Base-by-base conservation (phyloP, 2,329 filamentous ascomycete genomes). In the Teratosphaeria viscida region DNA sequence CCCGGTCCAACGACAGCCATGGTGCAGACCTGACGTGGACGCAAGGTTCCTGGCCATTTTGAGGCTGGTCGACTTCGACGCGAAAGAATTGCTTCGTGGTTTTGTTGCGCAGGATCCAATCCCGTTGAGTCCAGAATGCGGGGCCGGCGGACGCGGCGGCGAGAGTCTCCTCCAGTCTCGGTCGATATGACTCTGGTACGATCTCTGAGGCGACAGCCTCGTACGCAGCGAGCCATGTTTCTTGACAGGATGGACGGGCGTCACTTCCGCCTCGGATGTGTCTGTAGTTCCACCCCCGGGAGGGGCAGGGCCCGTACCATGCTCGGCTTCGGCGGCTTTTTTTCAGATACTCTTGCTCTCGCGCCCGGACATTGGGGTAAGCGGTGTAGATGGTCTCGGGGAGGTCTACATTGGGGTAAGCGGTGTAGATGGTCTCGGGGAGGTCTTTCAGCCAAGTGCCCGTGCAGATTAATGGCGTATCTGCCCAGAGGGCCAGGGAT, bases 361-460 rank as follows among this genome's bases (percentile, higher is more conserved):
- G 43, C 16, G 23, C 43, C n/a, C n/a, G 16, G 23, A 53, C 3
- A 43, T 19, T 10, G 19, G 43, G 43, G 19, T 49, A 19, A 49
- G 43, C 43, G 2, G 54, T 37, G 23, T 59, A 57, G 26, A 62
- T 39, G n/a, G 52, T 37, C n/a, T 56, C 19, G 6, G 61, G 58
- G 2, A 62, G 55, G 27, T 29, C 52, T 29, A 53, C 3, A 43
- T 19, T 10, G 19, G 43, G 43, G 19, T 49, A 19, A 49, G 43
- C 43, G 2, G 54, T 37, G 23, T 59, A 57, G 26, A 62, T 39
- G n/a, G 52, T 37, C n/a, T 56, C 19, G 6, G 61, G 58, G 2
- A 62, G 55, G 27, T 29, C 52, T 29, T 16, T 32, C 14, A 60
- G 56, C 32, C 57, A 62, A n/a, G 55, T 58, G 2, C 60, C 60